Evolutionary conservation across 1,284 basidiomycete genomes (phyloP).

Genomic region (Ganoderma sinense): DNA sequence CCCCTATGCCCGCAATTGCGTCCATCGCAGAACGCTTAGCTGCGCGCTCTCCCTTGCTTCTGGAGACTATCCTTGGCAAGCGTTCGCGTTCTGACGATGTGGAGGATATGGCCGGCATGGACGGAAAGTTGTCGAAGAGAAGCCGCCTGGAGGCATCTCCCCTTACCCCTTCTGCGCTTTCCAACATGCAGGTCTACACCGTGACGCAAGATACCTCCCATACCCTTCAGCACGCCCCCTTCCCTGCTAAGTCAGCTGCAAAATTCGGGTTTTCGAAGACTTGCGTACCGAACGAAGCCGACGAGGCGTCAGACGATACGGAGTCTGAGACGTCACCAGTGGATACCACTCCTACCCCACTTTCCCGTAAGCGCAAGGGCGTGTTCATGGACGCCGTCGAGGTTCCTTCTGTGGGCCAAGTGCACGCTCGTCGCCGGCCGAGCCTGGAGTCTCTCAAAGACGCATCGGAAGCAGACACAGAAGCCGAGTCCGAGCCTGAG

Average conservation of each 20-base stretch:
- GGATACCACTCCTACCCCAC: constrained; percentile 19
- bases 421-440: constrained; percentile 7
- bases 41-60: constrained; percentile 35
- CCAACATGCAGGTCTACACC: constrained; percentile 23
- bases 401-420: constrained; percentile 44
- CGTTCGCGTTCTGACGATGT: constrained; percentile 42
- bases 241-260: background rate
- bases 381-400: constrained; percentile 63
- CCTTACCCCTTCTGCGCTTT: constrained; percentile 13
- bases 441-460: background rate
- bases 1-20: constrained; percentile 41
- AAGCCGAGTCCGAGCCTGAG: background rate
- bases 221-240: background rate
- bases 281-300: constrained; percentile 2
- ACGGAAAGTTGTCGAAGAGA: constrained; percentile 40
- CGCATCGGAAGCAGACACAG: background rate
- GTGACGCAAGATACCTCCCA: constrained; percentile 17
- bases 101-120: constrained; percentile 28
- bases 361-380: constrained; percentile 53
- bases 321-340: constrained; percentile 1
- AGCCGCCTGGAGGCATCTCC: constrained; percentile 29
- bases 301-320: constrained; percentile 5
- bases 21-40: constrained; percentile 46
- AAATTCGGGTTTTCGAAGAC: background rate
- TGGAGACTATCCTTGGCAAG: constrained; percentile 48